These are phyloP conservation scores for Fusarium sp. DNA, from an alignment of 2,329 filamentous ascomycete species.

Conservation along the genomic window DNA sequence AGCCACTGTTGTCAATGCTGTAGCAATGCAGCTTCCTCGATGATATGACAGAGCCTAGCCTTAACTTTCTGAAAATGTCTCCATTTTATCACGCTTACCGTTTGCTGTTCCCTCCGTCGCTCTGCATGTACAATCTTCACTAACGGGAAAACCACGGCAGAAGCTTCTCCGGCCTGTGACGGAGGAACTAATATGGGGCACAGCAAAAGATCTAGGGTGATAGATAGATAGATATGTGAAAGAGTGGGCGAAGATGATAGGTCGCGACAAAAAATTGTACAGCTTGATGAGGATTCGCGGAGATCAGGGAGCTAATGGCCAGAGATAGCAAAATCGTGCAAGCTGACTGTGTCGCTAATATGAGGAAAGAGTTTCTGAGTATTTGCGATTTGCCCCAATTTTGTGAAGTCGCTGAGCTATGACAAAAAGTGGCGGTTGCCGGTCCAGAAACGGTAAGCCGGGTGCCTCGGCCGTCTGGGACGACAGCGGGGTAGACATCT, in stretches of 20 bases:
- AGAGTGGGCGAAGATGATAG: not conserved
- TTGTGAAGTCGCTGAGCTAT: not conserved
- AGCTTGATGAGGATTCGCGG: not conserved
- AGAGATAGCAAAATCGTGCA: not conserved
- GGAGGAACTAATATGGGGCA: not conserved
- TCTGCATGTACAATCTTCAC: no score
- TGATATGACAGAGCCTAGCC: no score
- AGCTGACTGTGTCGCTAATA: not conserved
- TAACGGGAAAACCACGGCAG: no score
- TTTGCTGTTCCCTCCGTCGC: no score
- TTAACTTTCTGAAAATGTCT: no score
- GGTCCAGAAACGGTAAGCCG: not conserved
- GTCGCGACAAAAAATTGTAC: not conserved
- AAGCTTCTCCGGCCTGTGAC: no score
- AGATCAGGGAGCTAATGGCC: not conserved
- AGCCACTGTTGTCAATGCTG: not conserved
- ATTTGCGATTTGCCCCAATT: not conserved
- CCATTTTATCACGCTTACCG: no score
- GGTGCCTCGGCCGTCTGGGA: not conserved
- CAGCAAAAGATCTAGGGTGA: rapidly evolving
- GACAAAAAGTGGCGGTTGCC: not conserved
- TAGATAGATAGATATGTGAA: not conserved
- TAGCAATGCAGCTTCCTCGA: no score
- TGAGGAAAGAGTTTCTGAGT: not conserved
- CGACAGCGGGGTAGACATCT: not conserved